Conservation (phyloP, 768 basidiomycete species). For the Trametes elegans region DNA sequence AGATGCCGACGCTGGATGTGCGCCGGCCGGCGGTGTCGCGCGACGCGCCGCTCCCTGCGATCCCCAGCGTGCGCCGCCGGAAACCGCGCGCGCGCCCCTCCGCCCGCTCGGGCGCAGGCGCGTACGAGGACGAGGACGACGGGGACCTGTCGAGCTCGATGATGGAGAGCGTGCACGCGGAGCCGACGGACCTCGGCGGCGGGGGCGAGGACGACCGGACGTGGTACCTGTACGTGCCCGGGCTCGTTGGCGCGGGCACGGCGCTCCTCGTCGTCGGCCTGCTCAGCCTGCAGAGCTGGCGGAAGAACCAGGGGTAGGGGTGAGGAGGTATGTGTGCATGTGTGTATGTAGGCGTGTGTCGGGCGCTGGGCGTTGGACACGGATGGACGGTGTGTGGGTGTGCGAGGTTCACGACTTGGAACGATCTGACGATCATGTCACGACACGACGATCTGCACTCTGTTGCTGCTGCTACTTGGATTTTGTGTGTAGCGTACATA, state of each 20-base stretch:
- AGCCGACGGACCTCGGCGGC: conserved; percentile 36
- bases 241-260: conserved; percentile 81
- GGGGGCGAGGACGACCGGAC: conserved; percentile 68
- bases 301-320: conserved; percentile 34
- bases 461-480: background rate
- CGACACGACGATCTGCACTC: background rate
- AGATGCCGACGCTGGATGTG: conserved; percentile 68
- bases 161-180: conserved; percentile 48
- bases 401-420: conserved; percentile 7
- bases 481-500: no score
- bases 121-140: conserved; percentile 38
- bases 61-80: conserved; percentile 22
- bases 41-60: conserved; percentile 14
- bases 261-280: conserved; percentile 78
- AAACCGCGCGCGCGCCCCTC: conserved; percentile 9
- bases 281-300: conserved; percentile 61
- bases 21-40: conserved; percentile 26
- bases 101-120: background rate
- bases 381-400: background rate
- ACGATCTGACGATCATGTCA: no score
- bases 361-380: background rate
- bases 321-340: background rate
- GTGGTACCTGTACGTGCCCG: conserved; percentile 80
- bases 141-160: conserved; percentile 42
- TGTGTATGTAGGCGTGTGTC: no score